These are phyloP conservation scores for Yamadazyma atmosphaerica DNA, from an alignment of 1,139 yeast genomes.

Conservation along the genomic window DNA sequence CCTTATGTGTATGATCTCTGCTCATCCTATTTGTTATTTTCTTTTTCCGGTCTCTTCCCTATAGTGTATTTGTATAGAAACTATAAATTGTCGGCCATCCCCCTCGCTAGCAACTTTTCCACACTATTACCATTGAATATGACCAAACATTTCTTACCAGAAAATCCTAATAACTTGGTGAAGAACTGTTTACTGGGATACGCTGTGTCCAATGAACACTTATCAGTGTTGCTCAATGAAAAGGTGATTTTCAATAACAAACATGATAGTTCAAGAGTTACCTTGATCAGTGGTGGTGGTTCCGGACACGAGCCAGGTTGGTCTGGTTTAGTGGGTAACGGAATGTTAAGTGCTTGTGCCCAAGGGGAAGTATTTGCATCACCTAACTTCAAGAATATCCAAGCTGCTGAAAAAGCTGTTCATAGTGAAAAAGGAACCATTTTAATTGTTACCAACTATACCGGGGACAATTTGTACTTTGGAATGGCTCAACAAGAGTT, in stretches of 20 bases:
- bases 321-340: constrained; percentile 45
- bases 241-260: constrained; percentile 34
- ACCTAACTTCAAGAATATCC: constrained; percentile 42
- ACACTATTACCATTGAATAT: too few species aligned
- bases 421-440: constrained; percentile 25
- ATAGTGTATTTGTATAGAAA: too few species aligned
- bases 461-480: constrained; percentile 35
- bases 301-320: constrained; percentile 52
- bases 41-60: not conserved
- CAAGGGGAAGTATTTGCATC: constrained; percentile 49
- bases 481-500: constrained; percentile 36
- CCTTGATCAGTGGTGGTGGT: constrained; percentile 28
- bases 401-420: constrained; percentile 32
- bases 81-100: not conserved
- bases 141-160: constrained; percentile 24
- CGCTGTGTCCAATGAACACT: constrained; percentile 17
- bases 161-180: constrained; percentile 18
- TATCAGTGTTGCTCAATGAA: constrained; percentile 29
- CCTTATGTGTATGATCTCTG: not conserved
- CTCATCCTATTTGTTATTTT: not conserved
- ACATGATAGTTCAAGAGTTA: constrained; percentile 26
- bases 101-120: not conserved
- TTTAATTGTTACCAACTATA: constrained; percentile 28
- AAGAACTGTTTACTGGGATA: constrained; percentile 20
- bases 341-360: constrained; percentile 47